Base-by-base conservation (phyloP, 73 alveolate genomes). In the Tetrahymena borealis region DNA sequence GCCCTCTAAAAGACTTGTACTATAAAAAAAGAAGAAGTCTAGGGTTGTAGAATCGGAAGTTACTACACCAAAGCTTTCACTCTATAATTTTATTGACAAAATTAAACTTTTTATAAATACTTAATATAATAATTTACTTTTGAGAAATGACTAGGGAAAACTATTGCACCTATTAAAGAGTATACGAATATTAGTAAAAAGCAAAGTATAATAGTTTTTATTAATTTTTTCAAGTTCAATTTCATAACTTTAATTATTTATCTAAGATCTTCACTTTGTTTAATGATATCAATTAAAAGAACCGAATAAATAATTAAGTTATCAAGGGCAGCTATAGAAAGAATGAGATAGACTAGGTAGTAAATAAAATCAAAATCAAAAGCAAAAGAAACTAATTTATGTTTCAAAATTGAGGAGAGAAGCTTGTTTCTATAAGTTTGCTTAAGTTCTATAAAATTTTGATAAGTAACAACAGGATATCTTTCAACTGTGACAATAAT, bases 1-100 rank as follows among this genome's bases (percentile, higher is more conserved):
- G 0, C 99, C 99, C 78, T 96, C 95, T 77, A 93, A 95, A 35
- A 97, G 93, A 78, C 97, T 96, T 15, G 97, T 93, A n/a, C 96
- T 94, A 77, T 96, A 94, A 94, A 98, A 97, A 90, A 91, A 94
- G 38, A 96, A 79, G 94, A 97, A 91, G 28, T 60, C 85, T 18
- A 28, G 97, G 85, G 94, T 93, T 95, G 91, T 97, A 97, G 91
- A 90, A 91, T n/a, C 91, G 13, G 92, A 78, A 91, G 91, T 92
- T 90, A 95, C 78, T 0, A 43, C 7, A 5, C 41, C 78, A 35
- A 28, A 39, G 39, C 40, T 78, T 33, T 79, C 41, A 5, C 33
- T 15, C 79, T 31, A n/a, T 20, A n/a, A 18, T 77, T 15, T 11
- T 20, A 79, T 11, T 32, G 37, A 78, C 16, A 20, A 90, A 32